Percentiles rank a stretch among this genome's conserved stretches.
These are phyloP conservation scores for Metarhizium humberi DNA, from an alignment of 2,329 filamentous ascomycete genomes.

Conservation along the genomic window DNA sequence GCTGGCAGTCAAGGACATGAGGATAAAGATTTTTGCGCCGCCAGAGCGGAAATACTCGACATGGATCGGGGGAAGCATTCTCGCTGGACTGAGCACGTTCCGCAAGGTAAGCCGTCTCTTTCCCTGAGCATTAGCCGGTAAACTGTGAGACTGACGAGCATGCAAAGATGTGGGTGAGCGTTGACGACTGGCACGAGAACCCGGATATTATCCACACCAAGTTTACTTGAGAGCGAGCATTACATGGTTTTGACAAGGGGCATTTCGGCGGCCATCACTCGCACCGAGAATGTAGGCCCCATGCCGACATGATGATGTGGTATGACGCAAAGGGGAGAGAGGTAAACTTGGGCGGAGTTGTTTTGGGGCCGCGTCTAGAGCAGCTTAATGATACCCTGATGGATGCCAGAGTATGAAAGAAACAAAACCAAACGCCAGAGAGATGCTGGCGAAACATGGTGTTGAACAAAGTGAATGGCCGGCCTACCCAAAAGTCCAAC, in stretches of 20 bases:
- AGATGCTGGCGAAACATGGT: neutral
- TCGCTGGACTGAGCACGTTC: constrained; percentile 94
- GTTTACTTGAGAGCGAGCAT: constrained; percentile 56
- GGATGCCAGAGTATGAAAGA: neutral
- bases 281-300: neutral
- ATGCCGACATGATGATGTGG: neutral
- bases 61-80: constrained; percentile 96
- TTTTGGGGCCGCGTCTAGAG: neutral
- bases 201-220: constrained; percentile 98
- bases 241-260: neutral
- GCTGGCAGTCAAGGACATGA: constrained; percentile 96
- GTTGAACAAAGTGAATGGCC: no score
- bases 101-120: constrained; percentile 64
- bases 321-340: neutral
- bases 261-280: neutral
- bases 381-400: constrained; percentile 5
- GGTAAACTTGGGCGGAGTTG: neutral
- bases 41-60: constrained; percentile 98
- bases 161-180: constrained; percentile 94
- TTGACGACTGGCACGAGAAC: constrained; percentile 99
- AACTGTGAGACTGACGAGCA: constrained; percentile 9
- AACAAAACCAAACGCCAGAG: neutral
- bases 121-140: neutral
- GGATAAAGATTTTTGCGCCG: constrained; percentile 97
- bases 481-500: no score